Base-by-base conservation (phyloP, 2,329 filamentous ascomycete species). In the Aspergillus pseudonomiae region DNA sequence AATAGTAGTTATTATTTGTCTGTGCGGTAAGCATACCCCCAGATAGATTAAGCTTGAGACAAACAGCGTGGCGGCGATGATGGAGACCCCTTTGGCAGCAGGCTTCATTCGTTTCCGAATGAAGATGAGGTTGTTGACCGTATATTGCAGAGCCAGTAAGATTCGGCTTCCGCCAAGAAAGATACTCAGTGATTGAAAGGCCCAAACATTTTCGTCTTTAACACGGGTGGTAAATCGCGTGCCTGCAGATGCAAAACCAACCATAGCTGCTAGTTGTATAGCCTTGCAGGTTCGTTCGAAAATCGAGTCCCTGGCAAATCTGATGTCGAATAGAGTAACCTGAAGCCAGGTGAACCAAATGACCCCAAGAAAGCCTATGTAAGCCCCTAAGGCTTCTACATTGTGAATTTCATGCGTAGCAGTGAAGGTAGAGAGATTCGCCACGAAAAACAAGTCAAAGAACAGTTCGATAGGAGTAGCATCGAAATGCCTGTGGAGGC, bases 261-360 rank as follows among this genome's bases (percentile, higher is more conserved):
- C 82, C 85, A 91, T 88, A 46, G 87, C 84, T 30, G 84, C 87
- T 6, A 91, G 84, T 66, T 90, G 87, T 2, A 86, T 66, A 3
- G 83, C 85, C 70, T 88, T 86, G 65, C 83, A 84, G 32, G 82
- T 68, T 36, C 88, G 84, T 67, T 89, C 86, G 68, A 90, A 88
- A 39, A 90, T 79, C 45, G 84, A 88, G 73, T 91, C 88, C 28
- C 85, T 82, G 1, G 86, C 83, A 71, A 89, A 91, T 0, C 88
- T 86, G 41, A 90, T 84, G 74, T 91, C 89, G 73, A 88, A 89
- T 1, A 90, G 77, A 9, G 84, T 83, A 28, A 87, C 84, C 63
- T 88, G 81, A 41, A 89, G 82, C 89, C 89, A 91, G n/a, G 86
- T 89, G 63, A 89, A 85, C 88, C 88, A 91, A 6, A 90, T 78